Evolutionary conservation across 768 basidiomycete species (phyloP).

Genomic region (Suillus hirtellus): DNA sequence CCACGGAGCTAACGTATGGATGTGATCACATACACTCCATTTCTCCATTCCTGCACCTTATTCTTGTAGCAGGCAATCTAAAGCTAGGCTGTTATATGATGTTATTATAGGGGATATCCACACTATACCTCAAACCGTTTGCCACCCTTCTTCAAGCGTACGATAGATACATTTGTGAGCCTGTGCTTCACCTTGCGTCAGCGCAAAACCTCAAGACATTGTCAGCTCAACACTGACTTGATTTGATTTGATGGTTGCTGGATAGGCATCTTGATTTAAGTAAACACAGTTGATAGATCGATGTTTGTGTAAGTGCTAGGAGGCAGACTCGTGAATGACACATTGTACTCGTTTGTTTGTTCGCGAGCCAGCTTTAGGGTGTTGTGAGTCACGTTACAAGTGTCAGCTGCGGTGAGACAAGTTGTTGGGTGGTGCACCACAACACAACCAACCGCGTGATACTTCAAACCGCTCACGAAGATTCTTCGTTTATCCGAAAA

Average conservation of each 20-base stretch:
- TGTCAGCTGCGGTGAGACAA: neutral
- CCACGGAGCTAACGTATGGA: neutral
- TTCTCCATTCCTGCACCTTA: constrained; percentile 96
- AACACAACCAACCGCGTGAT: neutral
- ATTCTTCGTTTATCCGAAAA: neutral
- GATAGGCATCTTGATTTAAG: constrained; percentile 44
- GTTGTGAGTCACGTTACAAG: neutral
- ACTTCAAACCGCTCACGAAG: neutral
- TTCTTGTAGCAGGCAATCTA: constrained; percentile 99
- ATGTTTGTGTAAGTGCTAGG: neutral
- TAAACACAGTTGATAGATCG: neutral
- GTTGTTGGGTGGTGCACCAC: neutral
- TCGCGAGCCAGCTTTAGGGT: neutral
- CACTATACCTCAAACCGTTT: constrained; percentile 88
- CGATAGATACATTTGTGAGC: constrained; percentile 95
- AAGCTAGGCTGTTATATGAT: constrained; percentile 1
- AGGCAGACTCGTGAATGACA: neutral
- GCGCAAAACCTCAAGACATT: constrained; percentile 13
- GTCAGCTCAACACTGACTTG: constrained; percentile 49
- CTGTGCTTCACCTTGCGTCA: constrained; percentile 40
- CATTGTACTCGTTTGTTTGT: neutral
- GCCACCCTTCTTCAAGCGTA: constrained; percentile 94
- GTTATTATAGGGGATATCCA: neutral
- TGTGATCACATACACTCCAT: constrained; percentile 66
- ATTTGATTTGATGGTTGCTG: constrained; percentile 90